A percentile compares a stretch with the other conserved stretches of the same genome.
phyloP scores from a whole-genome alignment of 2,329 filamentous ascomycete species.

The Chaetothyriales sp. region DNA sequence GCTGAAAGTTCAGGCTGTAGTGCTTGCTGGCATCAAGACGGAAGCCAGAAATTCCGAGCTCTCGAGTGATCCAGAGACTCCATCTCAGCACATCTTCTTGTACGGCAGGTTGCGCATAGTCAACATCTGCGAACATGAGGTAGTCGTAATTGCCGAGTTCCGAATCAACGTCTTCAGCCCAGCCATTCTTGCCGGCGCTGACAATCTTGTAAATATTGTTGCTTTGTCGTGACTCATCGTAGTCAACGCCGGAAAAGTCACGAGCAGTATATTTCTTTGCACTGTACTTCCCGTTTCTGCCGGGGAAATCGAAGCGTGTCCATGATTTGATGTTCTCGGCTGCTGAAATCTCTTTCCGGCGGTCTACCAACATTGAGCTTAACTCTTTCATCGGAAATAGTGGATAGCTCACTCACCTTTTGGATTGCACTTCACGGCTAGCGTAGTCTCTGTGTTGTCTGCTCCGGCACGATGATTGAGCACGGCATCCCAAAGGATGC shows the following conservation, averaged over 20 bases:
- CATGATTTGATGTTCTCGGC: slow-evolving; percentile 53
- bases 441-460: slow-evolving; percentile 49
- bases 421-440: slow-evolving; percentile 50
- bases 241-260: slow-evolving; percentile 58
- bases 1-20: slow-evolving; percentile 53
- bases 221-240: slow-evolving; percentile 42
- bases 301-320: slow-evolving; percentile 53
- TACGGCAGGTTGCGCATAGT: slow-evolving; percentile 52
- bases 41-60: slow-evolving; percentile 50
- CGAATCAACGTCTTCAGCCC: slow-evolving; percentile 48
- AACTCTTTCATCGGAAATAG: neutral
- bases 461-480: slow-evolving; percentile 60
- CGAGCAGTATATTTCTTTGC: slow-evolving; percentile 50
- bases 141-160: slow-evolving; percentile 52
- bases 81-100: slow-evolving; percentile 51
- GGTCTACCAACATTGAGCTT: slow-evolving; percentile 27
- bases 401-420: slow-evolving; percentile 22
- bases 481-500: slow-evolving; percentile 56
- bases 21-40: slow-evolving; percentile 64
- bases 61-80: slow-evolving; percentile 52
- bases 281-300: slow-evolving; percentile 47
- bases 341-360: slow-evolving; percentile 40
- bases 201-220: slow-evolving; percentile 50
- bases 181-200: slow-evolving; percentile 46
- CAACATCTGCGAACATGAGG: slow-evolving; percentile 56